Base-by-base conservation (phyloP, 805 yeast species). In the Cyberlindnera misumaiensis region DNA sequence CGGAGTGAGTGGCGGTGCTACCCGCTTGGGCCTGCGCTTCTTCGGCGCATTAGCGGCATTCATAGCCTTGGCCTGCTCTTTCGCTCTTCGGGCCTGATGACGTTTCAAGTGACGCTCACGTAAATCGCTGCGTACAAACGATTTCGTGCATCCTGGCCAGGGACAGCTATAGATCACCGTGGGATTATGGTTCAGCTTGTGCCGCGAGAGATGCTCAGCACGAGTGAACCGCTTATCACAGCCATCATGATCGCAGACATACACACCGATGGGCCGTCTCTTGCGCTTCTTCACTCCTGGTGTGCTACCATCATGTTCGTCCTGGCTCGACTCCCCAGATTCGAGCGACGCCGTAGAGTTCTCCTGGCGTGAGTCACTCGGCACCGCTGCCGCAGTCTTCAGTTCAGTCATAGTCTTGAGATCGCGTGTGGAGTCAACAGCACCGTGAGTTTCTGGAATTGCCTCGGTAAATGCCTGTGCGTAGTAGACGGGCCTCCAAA, bases 161-260 rank as follows among this genome's bases (percentile, higher is more conserved):
- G 55, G 48, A 53, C 87, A 80, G 18, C 62, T 63, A 51, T 68
- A 78, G 10, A 79, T 75, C 38, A 71, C 72, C 15, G 69, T 64
- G 2, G 76, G 75, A 40, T 68, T 65, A 46, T 80, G 86, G 52
- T 80, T 80, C 36, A 80, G 62, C 49, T 75, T 70, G 52, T 80
- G 86, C 36, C 86, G 60, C 2, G 83, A 68, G 12, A 80, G 55
- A 58, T 80, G 86, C 49, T 80, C 86, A 2, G 78, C 70, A 35
- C 86, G 53, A 16, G 75, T 70, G 48, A 80, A 80, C 14, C 64
- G 60, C 51, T 79, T 80, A 28, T 60, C 64, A 49, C 86, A 80
- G 27, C 68, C 68, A 8, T 67, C 68, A 39, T 53, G 60, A 28
- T 69, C 68, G 49, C 80, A 75, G 15, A 48, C 46, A 39, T 48